Percentiles rank a stretch among this genome's conserved stretches.
phyloP scores from a whole-genome alignment of 2,329 filamentous ascomycete genomes.

The Lasiodiplodia sp. region DNA sequence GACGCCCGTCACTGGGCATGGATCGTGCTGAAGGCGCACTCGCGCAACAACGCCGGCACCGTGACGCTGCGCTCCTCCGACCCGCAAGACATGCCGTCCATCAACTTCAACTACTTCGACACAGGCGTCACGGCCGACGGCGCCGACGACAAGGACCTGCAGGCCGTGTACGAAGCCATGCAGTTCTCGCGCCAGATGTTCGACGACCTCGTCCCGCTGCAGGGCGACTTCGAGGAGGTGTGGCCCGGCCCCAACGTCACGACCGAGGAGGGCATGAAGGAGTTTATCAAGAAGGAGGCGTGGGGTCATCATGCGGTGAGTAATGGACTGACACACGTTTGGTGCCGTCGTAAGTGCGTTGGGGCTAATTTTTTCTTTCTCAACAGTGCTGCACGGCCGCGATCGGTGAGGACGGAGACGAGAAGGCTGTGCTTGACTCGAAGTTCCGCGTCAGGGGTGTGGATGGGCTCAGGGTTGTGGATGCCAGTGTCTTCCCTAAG shows the following conservation, averaged over 20 bases:
- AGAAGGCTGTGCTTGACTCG: constrained; percentile 63
- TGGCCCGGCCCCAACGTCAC: constrained; percentile 52
- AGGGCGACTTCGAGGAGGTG: constrained; percentile 50
- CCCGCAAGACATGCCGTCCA: constrained; percentile 68
- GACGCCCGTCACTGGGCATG: constrained; percentile 57
- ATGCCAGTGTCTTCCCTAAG: constrained; percentile 65
- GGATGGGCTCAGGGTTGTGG: constrained; percentile 65
- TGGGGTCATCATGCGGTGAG: constrained; percentile 60
- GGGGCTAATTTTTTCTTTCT: not conserved
- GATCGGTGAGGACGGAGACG: constrained; percentile 62
- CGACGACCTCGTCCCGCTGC: constrained; percentile 24
- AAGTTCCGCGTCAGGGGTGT: constrained; percentile 66
- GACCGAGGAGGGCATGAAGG: constrained; percentile 51
- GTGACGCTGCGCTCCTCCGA: constrained; percentile 68
- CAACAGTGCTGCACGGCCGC: constrained; percentile 56
- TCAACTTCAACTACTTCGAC: constrained; percentile 53
- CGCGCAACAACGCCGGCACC: constrained; percentile 66
- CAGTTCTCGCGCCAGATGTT: constrained; percentile 57
- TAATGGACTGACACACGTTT: not conserved
- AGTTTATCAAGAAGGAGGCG: constrained; percentile 40
- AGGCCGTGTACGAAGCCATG: constrained; percentile 64
- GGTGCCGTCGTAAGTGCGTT: too few relatives aligned
- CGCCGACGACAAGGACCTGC: constrained; percentile 49
- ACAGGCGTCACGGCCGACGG: constrained; percentile 4
- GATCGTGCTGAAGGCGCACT: constrained; percentile 67